These are phyloP conservation scores for Yamadazyma akitaensis DNA, from an alignment of 805 yeast species.

Conservation along the genomic window DNA sequence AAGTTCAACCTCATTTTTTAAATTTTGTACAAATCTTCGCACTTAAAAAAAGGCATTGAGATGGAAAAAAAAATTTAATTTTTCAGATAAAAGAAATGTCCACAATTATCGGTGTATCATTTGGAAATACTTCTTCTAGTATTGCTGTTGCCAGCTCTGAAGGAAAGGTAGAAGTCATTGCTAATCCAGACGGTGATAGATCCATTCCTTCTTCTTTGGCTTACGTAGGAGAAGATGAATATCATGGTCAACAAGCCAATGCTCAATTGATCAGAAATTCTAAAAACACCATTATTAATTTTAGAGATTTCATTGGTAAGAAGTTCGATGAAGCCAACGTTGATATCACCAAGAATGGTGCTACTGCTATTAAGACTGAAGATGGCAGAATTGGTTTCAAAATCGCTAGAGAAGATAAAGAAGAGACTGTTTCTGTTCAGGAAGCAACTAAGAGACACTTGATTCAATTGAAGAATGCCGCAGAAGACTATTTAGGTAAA, in stretches of 20 bases:
- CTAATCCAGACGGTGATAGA: conserved; percentile 99
- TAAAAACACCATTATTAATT: conserved; percentile 77
- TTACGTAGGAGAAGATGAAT: conserved; percentile 92
- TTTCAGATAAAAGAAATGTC: conserved; percentile 7
- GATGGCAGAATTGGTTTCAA: conserved; percentile 70
- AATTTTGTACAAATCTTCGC: conserved; percentile 1
- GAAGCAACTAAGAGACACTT: conserved; percentile 85
- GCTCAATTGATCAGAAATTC: conserved; percentile 92
- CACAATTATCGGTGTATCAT: conserved; percentile 84
- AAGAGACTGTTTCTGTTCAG: conserved; percentile 60
- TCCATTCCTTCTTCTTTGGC: conserved; percentile 90
- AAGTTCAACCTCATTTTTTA: too few species aligned
- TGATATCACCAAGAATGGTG: conserved; percentile 48
- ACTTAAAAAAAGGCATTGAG: conserved; percentile 1
- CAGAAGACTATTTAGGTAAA: conserved; percentile 87
- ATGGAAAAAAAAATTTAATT: conserved; percentile 6
- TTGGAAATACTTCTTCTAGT: conserved; percentile 94
- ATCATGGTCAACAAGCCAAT: conserved; percentile 94
- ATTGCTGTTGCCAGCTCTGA: conserved; percentile 83
- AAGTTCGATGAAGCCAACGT: conserved; percentile 67
- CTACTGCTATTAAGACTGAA: conserved; percentile 52
- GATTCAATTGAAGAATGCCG: conserved; percentile 76
- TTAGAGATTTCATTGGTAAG: conserved; percentile 89
- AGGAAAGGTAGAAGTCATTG: conserved; percentile 94
- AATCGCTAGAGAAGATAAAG: conserved; percentile 44